phyloP scores from a whole-genome alignment of 306 rosid genomes.

The Rosa rugosa region DNA sequence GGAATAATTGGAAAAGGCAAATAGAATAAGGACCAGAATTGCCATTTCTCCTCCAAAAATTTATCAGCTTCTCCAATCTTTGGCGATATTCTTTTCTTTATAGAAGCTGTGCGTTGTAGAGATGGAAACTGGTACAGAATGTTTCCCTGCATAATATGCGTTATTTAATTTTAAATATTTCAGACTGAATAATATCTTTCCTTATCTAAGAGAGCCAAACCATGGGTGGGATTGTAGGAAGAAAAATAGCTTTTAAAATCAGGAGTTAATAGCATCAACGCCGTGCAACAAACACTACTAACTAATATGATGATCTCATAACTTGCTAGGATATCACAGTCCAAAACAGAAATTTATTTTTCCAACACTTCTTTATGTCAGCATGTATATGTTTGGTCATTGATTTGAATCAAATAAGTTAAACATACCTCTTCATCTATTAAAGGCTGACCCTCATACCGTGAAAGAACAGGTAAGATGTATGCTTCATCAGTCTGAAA shows the following conservation, averaged over 20 bases:
- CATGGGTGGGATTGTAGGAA: neutral
- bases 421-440: slow-evolving; percentile 89
- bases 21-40: slow-evolving; percentile 64
- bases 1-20: neutral
- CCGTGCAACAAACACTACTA: slow-evolving; percentile 6
- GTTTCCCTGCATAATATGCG: slow-evolving; percentile 79
- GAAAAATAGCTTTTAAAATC: neutral
- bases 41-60: slow-evolving; percentile 79
- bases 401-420: slow-evolving; percentile 18
- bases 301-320: slow-evolving; percentile 18
- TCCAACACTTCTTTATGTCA: slow-evolving; percentile 1
- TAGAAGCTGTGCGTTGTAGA: slow-evolving; percentile 84
- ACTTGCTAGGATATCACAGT: slow-evolving; percentile 14
- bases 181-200: neutral
- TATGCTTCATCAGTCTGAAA: slow-evolving; percentile 89
- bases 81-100: slow-evolving; percentile 80
- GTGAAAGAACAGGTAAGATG: slow-evolving; percentile 82
- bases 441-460: slow-evolving; percentile 91
- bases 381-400: neutral
- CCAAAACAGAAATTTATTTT: neutral
- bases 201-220: neutral
- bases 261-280: slow-evolving; percentile 3
- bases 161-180: neutral
- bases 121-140: slow-evolving; percentile 89
- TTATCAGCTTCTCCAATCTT: slow-evolving; percentile 68